Base-by-base conservation (phyloP, 495 filamentous ascomycete genomes). In the Podospora tetraspora region DNA sequence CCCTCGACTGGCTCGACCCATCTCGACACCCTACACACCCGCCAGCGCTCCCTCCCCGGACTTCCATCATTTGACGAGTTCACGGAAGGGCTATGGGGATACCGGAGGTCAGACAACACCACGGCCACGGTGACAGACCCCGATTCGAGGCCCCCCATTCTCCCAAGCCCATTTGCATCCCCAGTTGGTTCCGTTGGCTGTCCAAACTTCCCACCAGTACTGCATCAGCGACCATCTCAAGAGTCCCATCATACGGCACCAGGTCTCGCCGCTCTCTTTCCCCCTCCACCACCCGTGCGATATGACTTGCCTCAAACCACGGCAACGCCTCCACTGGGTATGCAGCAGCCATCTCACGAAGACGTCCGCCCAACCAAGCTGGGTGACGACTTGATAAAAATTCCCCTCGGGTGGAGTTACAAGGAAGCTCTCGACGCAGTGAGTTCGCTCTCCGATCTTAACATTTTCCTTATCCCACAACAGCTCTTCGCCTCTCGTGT, bases 51-150 rank as follows among this genome's bases (percentile, higher is more conserved):
- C 16, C 16, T n/a, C 37, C 21, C 21, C 4, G 21, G 4, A 1
- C 37, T 64, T 0, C 62, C 62, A 4, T 64, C 62, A 0, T 64
- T 64, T 24, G 22, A 64, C 1, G 13, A 64, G 62, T 29, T 64
- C 62, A 64, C 62, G 8, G 23, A 64, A 16, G 23, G 34, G 16
- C 43, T 64, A 3, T 52, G 37, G 37, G 37, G 16, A 1, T n/a
- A 19, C 8, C 37, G 12, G 10, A 21, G 23, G 34, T 30, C 23
- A n/a, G 25, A 43, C 22, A 64, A 4, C 10, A 56, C 62, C 34
- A 24, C n/a, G n/a, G n/a, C 27, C 34, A 43, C 27, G n/a, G 62
- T 10, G 0, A 10, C 19, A 22, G n/a, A n/a, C n/a, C n/a, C n/a
- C n/a, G n/a, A n/a, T n/a, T n/a, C n/a, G n/a, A n/a, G n/a, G n/a